These are phyloP conservation scores for Calonectria crousiana DNA, from an alignment of 2,329 filamentous ascomycete species.

Conservation along the genomic window DNA sequence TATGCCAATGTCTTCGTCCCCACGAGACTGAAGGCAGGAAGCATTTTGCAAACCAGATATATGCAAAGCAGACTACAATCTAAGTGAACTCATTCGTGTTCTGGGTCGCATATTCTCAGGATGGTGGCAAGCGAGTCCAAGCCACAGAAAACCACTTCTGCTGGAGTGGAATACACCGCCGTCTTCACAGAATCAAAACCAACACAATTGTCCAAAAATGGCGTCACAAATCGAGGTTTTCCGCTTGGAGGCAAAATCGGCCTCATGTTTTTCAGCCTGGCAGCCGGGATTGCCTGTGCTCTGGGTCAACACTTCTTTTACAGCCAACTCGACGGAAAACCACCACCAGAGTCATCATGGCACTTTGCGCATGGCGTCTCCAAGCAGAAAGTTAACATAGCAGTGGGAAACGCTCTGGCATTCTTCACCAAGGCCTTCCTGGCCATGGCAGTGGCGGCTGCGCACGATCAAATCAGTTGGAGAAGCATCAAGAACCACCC, in stretches of 20 bases:
- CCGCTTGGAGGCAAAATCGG: not conserved
- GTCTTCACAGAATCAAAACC: not conserved
- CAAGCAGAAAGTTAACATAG: slow-evolving; percentile 4
- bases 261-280: not conserved
- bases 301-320: slow-evolving; percentile 5
- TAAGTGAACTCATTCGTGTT: no score
- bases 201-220: not conserved
- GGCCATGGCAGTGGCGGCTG: not conserved
- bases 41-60: no score
- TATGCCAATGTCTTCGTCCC: no score
- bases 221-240: not conserved
- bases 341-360: not conserved
- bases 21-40: no score
- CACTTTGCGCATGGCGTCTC: not conserved
- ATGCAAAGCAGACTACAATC: no score
- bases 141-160: no score
- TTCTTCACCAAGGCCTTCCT: slow-evolving; percentile 7
- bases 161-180: no score
- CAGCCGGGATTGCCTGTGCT: not conserved
- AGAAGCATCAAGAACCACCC: not conserved
- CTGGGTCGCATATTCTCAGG: no score
- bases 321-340: not conserved
- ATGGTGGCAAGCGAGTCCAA: no score
- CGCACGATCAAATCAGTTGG: slow-evolving; percentile 9
- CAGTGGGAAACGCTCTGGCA: not conserved